A percentile compares a stretch with the other conserved stretches of the same genome.
Conservation (phyloP, 495 filamentous ascomycete species). For the Sporormia fimetaria region DNA sequence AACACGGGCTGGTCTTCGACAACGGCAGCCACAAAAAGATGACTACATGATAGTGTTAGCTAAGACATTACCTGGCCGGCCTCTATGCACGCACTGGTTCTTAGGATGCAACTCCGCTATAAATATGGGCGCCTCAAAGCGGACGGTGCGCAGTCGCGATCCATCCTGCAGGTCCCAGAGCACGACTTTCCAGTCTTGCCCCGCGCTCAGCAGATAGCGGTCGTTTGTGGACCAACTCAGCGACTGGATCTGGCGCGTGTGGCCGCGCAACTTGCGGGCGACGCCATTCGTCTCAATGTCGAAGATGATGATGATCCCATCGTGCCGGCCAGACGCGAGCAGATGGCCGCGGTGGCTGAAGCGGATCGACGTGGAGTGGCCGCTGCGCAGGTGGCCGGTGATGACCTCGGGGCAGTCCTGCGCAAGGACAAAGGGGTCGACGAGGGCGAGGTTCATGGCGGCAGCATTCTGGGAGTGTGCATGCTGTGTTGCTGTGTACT, state of each 20-base stretch:
- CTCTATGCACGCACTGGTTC: constrained; percentile 56
- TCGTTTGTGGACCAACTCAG: constrained; percentile 87
- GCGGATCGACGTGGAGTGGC: constrained; percentile 59
- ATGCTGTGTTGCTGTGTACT: too few relatives aligned
- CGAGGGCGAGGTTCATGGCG: constrained; percentile 65
- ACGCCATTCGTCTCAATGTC: constrained; percentile 94
- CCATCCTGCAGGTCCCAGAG: constrained; percentile 85
- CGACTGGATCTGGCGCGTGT: constrained; percentile 81
- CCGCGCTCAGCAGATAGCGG: constrained; percentile 85
- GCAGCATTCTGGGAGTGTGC: neutral
- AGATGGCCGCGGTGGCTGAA: constrained; percentile 93
- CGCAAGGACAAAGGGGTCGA: constrained; percentile 73
- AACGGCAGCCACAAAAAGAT: constrained; percentile 75
- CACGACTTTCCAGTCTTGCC: constrained; percentile 89
- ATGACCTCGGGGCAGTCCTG: constrained; percentile 91
- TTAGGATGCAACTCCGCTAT: constrained; percentile 88
- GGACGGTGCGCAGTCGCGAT: constrained; percentile 55
- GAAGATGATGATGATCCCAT: constrained; percentile 90
- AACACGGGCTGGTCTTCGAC: constrained; percentile 87
- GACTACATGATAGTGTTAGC: constrained; percentile 42
- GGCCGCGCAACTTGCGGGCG: constrained; percentile 81
- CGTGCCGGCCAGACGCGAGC: constrained; percentile 77
- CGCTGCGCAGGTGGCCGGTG: constrained; percentile 68
- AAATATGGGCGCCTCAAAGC: constrained; percentile 85
- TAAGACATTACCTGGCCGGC: neutral